Percentiles rank a stretch among this genome's conserved stretches.
Evolutionary conservation across 495 filamentous ascomycete genomes (phyloP).

Genomic region (Ascodesmis nigricans): DNA sequence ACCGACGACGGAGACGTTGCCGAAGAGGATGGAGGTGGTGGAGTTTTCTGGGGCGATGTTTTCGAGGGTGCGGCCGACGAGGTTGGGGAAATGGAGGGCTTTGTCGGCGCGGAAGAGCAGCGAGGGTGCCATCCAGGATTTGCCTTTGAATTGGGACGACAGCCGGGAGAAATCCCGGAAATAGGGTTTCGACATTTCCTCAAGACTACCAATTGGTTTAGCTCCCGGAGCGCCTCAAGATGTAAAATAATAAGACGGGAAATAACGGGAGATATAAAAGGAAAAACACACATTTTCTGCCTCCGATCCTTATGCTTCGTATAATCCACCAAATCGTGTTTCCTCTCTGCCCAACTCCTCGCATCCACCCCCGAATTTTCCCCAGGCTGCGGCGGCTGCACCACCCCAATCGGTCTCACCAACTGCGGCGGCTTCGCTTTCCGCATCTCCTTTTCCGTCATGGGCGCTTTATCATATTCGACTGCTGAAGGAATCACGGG

Average conservation of each 20-base stretch:
- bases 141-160: slow-evolving; percentile 50
- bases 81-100: slow-evolving; percentile 82
- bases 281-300: slow-evolving; percentile 38
- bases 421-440: slow-evolving; percentile 24
- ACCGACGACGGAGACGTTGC: slow-evolving; percentile 52
- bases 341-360: slow-evolving; percentile 41
- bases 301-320: slow-evolving; percentile 57
- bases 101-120: slow-evolving; percentile 50
- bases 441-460: slow-evolving; percentile 5
- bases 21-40: slow-evolving; percentile 50
- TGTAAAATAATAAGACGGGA: background rate
- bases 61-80: slow-evolving; percentile 52
- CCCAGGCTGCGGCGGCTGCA: slow-evolving; percentile 44
- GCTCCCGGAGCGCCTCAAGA: too few relatives aligned
- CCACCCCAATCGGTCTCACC: slow-evolving; percentile 58
- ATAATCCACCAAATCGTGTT: slow-evolving; percentile 65
- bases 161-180: slow-evolving; percentile 83
- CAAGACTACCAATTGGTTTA: too few relatives aligned
- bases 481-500: too few relatives aligned
- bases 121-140: slow-evolving; percentile 63
- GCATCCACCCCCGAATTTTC: slow-evolving; percentile 59
- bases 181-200: slow-evolving; percentile 54
- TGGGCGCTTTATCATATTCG: too few relatives aligned
- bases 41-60: slow-evolving; percentile 27
- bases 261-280: slow-evolving; percentile 1